Percentiles rank a stretch among this genome's conserved stretches.
These are phyloP conservation scores for Fraxinus greggii DNA, from an alignment of 305 asterid species.

Conservation along the genomic window DNA sequence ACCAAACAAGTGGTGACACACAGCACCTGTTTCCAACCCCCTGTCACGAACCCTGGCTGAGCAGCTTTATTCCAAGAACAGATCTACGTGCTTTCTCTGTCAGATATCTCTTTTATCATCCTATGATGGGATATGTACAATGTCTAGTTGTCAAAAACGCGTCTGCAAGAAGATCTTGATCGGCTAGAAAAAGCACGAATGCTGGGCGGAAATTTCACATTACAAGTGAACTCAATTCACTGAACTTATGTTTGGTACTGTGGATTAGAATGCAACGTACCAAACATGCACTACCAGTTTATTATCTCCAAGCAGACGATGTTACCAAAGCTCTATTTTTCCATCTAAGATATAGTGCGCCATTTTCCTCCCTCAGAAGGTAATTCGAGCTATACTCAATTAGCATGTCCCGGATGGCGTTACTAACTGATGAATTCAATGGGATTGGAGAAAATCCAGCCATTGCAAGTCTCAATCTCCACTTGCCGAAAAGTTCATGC, in stretches of 20 bases:
- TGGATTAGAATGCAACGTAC: not conserved
- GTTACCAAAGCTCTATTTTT: not conserved
- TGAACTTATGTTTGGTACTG: not conserved
- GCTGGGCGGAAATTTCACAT: not conserved
- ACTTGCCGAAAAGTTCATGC: conserved; percentile 37
- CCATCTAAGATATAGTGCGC: not conserved
- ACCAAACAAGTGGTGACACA: too few relatives aligned
- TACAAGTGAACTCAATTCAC: not conserved
- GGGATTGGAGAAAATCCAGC: conserved; percentile 26
- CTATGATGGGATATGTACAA: not conserved
- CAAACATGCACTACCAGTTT: not conserved
- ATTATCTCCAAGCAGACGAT: conserved; percentile 18
- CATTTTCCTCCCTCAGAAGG: not conserved
- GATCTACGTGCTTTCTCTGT: not conserved
- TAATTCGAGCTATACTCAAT: not conserved
- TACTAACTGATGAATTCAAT: conserved; percentile 6
- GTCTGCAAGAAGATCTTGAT: not conserved
- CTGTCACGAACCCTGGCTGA: too few relatives aligned
- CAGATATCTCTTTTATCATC: not conserved
- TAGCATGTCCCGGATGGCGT: conserved; percentile 11
- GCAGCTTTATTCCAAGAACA: too few relatives aligned
- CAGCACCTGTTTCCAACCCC: too few relatives aligned
- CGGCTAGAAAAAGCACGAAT: not conserved
- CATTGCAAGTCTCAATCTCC: conserved; percentile 29
- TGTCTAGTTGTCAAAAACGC: not conserved